phyloP scores from a whole-genome alignment of 164 flowering plant species.

The Dillenia suffruticosa region DNA sequence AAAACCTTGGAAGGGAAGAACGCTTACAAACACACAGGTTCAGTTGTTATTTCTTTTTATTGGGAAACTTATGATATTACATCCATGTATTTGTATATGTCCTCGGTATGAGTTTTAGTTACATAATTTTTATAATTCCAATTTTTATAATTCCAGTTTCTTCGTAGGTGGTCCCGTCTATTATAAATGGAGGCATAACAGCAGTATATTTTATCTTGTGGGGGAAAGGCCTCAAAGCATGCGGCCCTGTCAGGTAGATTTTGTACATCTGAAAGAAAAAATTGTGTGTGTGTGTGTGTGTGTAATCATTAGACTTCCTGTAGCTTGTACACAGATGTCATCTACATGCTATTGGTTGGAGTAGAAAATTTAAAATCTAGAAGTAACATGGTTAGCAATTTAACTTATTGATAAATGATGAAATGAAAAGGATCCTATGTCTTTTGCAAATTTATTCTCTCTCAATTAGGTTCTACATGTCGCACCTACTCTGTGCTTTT shows the following conservation, averaged over 20 bases:
- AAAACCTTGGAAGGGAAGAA: slow-evolving; percentile 96
- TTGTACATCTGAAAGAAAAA: not conserved
- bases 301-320: not conserved
- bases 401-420: too few species aligned
- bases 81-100: too few species aligned
- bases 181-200: slow-evolving; percentile 88
- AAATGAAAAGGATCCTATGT: too few species aligned
- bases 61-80: too few species aligned
- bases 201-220: slow-evolving; percentile 89
- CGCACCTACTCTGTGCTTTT: too few species aligned
- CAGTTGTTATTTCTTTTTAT: not conserved
- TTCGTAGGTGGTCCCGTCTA: slow-evolving; percentile 83
- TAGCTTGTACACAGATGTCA: too few species aligned
- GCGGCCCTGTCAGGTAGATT: slow-evolving; percentile 86
- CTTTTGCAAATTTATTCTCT: too few species aligned
- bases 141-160: slow-evolving; percentile 13
- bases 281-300: too few species aligned
- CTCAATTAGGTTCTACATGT: too few species aligned
- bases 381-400: too few species aligned
- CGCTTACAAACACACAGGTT: slow-evolving; percentile 88
- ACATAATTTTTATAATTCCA: slow-evolving; percentile 11
- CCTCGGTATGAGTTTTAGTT: slow-evolving; percentile 4
- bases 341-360: too few species aligned
- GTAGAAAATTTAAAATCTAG: too few species aligned
- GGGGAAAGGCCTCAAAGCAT: slow-evolving; percentile 88